phyloP scores from a whole-genome alignment of 2,329 filamentous ascomycete genomes.

The Xylariomycetidae sp. region DNA sequence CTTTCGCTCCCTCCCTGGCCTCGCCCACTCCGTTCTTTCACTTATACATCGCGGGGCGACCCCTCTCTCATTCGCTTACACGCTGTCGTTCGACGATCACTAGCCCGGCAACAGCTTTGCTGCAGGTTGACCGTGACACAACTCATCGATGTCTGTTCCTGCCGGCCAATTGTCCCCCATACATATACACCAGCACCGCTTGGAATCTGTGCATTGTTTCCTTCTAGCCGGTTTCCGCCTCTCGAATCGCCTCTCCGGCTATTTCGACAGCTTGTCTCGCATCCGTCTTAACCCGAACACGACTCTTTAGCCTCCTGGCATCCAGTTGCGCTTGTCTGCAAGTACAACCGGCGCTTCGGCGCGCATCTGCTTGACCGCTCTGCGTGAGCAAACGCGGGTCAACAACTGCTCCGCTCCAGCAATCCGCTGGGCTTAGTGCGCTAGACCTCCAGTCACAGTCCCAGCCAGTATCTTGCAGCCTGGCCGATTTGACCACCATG shows the following conservation, averaged over 20 bases:
- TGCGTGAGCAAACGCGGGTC: neutral
- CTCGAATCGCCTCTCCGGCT: slow-evolving; percentile 5
- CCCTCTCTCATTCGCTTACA: slow-evolving; percentile 15
- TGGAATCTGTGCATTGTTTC: slow-evolving; percentile 11
- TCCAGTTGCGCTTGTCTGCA: neutral
- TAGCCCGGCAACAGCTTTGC: slow-evolving; percentile 12
- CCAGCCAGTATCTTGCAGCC: slow-evolving; percentile 3
- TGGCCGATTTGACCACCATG: slow-evolving; percentile 27
- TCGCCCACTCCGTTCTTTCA: slow-evolving; percentile 12
- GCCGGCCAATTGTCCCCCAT: slow-evolving; percentile 11
- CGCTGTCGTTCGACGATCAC: slow-evolving; percentile 13
- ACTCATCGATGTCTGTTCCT: slow-evolving; percentile 13
- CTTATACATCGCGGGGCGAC: slow-evolving; percentile 10
- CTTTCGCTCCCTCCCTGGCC: neutral
- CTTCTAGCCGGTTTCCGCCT: slow-evolving; percentile 6
- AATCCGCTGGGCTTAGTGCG: neutral
- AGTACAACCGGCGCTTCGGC: neutral
- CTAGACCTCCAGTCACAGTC: neutral
- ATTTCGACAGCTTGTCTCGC: slow-evolving; percentile 2
- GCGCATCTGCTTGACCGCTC: slow-evolving; percentile 1
- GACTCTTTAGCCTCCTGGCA: slow-evolving; percentile 1
- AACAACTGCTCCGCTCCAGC: neutral
- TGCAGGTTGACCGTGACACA: slow-evolving; percentile 11
- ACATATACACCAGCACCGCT: slow-evolving; percentile 11
- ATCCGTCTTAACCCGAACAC: slow-evolving; percentile 4